Evolutionary conservation across 768 basidiomycete genomes (phyloP).

Genomic region (Termitomyces sp.): DNA sequence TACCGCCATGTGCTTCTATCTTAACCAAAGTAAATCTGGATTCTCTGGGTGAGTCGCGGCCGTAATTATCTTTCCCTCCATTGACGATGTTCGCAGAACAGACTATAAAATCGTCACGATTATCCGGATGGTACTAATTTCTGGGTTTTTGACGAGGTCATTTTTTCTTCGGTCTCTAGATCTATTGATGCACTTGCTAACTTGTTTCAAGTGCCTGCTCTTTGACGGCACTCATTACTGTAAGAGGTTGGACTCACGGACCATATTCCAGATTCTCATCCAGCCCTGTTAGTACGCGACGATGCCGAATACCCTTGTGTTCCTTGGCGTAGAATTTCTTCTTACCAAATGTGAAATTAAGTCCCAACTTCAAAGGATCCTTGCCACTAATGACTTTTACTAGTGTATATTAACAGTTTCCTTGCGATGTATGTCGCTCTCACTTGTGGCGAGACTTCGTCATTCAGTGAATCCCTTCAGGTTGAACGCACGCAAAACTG

Average conservation of each 20-base stretch:
- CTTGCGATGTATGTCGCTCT: slow-evolving; percentile 24
- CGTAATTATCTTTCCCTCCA: neutral
- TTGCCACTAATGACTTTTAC: neutral
- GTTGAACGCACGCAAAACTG: slow-evolving; percentile 23
- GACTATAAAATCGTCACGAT: slow-evolving; percentile 19
- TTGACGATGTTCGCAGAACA: slow-evolving; percentile 12
- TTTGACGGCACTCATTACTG: slow-evolving; percentile 18
- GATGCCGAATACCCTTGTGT: slow-evolving; percentile 20
- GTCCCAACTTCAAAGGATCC: neutral
- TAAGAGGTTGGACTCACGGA: neutral
- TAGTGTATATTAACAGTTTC: slow-evolving; percentile 31
- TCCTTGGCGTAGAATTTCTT: slow-evolving; percentile 19
- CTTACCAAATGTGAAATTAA: slow-evolving; percentile 18
- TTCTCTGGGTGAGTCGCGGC: slow-evolving; percentile 3
- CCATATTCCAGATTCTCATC: neutral
- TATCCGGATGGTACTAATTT: slow-evolving; percentile 22
- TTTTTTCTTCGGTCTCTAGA: neutral
- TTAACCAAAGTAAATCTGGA: slow-evolving; percentile 15
- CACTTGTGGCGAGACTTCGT: too few species aligned
- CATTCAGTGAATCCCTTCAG: slow-evolving; percentile 1
- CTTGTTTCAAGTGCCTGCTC: slow-evolving; percentile 14
- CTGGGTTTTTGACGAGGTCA: slow-evolving; percentile 23
- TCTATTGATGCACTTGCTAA: neutral
- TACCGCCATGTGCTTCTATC: slow-evolving; percentile 25
- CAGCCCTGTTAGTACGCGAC: slow-evolving; percentile 10